Conservation (phyloP, 2,329 filamentous ascomycete genomes). For the Chalara sp. region DNA sequence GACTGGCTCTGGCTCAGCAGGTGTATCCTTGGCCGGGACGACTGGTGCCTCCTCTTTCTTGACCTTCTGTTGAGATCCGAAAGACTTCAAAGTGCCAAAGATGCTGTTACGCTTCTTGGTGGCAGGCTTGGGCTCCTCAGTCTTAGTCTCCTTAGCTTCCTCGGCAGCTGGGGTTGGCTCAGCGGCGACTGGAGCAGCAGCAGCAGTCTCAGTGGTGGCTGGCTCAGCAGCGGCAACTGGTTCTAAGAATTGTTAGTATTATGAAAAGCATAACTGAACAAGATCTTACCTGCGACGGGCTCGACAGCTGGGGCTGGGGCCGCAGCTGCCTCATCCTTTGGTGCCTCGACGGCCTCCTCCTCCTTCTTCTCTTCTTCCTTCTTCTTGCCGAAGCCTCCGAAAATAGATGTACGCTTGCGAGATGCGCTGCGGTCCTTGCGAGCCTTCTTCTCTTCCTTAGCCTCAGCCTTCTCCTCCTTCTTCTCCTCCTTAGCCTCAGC, state of each 20-base stretch:
- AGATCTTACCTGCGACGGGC: background rate
- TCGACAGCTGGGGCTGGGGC: slow-evolving; percentile 6
- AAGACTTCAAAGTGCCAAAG: slow-evolving; percentile 25
- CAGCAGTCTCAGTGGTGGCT: slow-evolving; percentile 16
- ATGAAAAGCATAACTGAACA: no score
- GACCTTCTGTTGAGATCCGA: slow-evolving; percentile 23
- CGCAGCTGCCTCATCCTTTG: slow-evolving; percentile 21
- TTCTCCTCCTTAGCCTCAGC: slow-evolving; percentile 24
- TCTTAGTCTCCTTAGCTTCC: slow-evolving; percentile 5
- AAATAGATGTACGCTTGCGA: slow-evolving; percentile 60
- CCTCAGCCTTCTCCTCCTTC: slow-evolving; percentile 39
- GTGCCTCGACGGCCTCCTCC: slow-evolving; percentile 27
- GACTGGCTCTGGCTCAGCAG: slow-evolving; percentile 27
- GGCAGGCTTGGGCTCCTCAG: slow-evolving; percentile 24
- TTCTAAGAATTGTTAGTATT: background rate
- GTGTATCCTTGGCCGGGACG: slow-evolving; percentile 26
- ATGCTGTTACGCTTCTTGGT: slow-evolving; percentile 26
- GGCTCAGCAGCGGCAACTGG: background rate
- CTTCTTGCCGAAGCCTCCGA: slow-evolving; percentile 39
- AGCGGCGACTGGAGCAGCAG: slow-evolving; percentile 11
- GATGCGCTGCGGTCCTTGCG: slow-evolving; percentile 57
- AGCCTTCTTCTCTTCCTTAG: slow-evolving; percentile 40
- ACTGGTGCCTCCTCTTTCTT: slow-evolving; percentile 22
- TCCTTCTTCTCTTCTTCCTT: background rate
- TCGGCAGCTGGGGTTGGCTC: slow-evolving; percentile 25